Percentiles rank a stretch among this genome's conserved stretches.
Evolutionary conservation across 1,284 basidiomycete species (phyloP).

Genomic region (Heterobasidion annosum): DNA sequence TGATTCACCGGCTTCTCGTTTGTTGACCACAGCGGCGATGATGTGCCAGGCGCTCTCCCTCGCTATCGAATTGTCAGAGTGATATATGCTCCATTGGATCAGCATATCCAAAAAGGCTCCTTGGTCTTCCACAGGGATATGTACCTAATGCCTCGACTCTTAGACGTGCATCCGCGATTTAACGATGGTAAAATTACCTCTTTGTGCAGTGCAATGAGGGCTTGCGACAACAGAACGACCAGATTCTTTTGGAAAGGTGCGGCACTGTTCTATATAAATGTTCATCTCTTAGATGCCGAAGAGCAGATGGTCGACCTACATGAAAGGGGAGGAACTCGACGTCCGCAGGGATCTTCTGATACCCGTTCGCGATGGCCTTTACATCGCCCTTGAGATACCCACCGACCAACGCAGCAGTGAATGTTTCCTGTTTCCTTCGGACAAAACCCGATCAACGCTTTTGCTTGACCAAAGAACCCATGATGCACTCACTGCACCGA

Average conservation of each 20-base stretch:
- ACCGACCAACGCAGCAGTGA: constrained; percentile 41
- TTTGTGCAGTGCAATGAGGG: constrained; percentile 50
- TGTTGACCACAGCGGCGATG: constrained; percentile 69
- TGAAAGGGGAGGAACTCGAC: constrained; percentile 34
- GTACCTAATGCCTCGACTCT: constrained; percentile 29
- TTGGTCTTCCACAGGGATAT: constrained; percentile 35
- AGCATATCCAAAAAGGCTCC: constrained; percentile 43
- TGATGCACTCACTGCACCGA: constrained; percentile 44
- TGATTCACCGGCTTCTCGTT: constrained; percentile 51
- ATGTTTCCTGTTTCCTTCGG: constrained; percentile 46
- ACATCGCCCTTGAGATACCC: constrained; percentile 57
- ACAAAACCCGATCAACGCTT: neutral
- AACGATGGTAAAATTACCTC: constrained; percentile 37
- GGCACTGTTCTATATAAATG: constrained; percentile 30
- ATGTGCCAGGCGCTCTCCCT: constrained; percentile 50
- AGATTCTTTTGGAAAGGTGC: constrained; percentile 48
- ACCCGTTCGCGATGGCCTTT: constrained; percentile 42
- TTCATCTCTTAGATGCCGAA: neutral
- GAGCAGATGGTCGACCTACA: constrained; percentile 20
- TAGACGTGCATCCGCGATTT: neutral
- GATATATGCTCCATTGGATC: constrained; percentile 48
- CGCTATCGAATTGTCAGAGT: constrained; percentile 47
- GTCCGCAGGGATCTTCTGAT: constrained; percentile 34
- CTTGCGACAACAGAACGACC: constrained; percentile 58
- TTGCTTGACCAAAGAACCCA: too few relatives aligned